Base-by-base conservation (phyloP, 1,139 yeast genomes). In the Pichia sp. region DNA sequence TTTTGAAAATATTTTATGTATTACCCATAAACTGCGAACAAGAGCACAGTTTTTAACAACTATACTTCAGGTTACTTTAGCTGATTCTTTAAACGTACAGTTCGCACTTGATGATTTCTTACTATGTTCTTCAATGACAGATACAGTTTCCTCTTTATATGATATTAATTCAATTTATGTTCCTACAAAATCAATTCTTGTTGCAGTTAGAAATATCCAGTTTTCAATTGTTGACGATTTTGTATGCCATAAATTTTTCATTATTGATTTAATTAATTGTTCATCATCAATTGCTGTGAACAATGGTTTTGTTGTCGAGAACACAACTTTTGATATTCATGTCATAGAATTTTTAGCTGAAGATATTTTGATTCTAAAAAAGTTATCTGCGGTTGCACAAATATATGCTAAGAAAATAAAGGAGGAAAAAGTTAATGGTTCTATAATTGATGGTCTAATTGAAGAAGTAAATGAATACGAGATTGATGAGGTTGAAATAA, bases 101-200 rank as follows among this genome's bases (percentile, higher is more conserved):
- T 29, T 55, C 11, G 33, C 49, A 10, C 24, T 57, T 9, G 63
- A 59, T 37, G 64, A 60, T 43, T 39, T 55, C 2, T 39, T 53
- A 6, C 22, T 58, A 10, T 63, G 58, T 46, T 55, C 59, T 4
- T 51, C 61, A 4, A 40, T 52, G 6, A 45, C 57, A 4, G 58
- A 55, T 37, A 55, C 50, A 29, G 35, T 51, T 16, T 46, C 53
- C 2, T 54, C 62, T 3, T 46, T 57, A 12, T 59, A 56, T 40
- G 51, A 42, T 10, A 11, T 39, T 20, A 28, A 43, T 6, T 29
- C 50, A 8, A 37, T 40, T 16, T 42, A 40, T 11, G 27, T 37
- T 3, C 46, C 51, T 3, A 50, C 50, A 30, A 56, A 57, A 39
- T 45, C 54, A 4, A 26, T 53, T 11, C 47, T 48, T 5, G 20